Conservation (phyloP, 495 filamentous ascomycete species). For the Aspergillus egyptiacus region DNA sequence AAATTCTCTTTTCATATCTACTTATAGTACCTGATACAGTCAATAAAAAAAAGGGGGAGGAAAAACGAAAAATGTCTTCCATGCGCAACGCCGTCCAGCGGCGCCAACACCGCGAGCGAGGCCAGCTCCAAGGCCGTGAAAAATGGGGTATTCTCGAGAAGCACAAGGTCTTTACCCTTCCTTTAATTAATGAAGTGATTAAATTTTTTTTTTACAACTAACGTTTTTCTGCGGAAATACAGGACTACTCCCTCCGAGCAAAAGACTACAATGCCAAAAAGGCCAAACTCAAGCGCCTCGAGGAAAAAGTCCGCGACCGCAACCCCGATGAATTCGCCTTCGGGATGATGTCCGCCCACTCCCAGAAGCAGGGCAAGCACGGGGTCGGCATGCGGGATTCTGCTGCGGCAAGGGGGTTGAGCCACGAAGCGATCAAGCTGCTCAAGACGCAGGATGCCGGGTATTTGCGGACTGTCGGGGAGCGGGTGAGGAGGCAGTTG, state of each 20-base stretch:
- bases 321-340: slow-evolving; percentile 98
- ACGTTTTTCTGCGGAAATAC: background rate
- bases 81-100: slow-evolving; percentile 74
- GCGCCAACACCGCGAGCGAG: slow-evolving; percentile 78
- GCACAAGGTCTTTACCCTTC: slow-evolving; percentile 56
- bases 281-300: slow-evolving; percentile 66
- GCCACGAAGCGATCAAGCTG: slow-evolving; percentile 67
- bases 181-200: background rate
- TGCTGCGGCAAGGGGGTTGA: slow-evolving; percentile 39
- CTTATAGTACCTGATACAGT: background rate
- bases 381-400: slow-evolving; percentile 45
- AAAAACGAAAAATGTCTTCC: slow-evolving; percentile 57
- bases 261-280: slow-evolving; percentile 85
- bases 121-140: slow-evolving; percentile 72
- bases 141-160: slow-evolving; percentile 86
- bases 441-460: slow-evolving; percentile 95
- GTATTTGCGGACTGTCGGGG: slow-evolving; percentile 67
- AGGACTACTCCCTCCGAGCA: slow-evolving; percentile 91
- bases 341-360: slow-evolving; percentile 65
- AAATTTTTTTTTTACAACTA: background rate
- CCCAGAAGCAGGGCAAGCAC: slow-evolving; percentile 52
- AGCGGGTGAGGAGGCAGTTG: slow-evolving; percentile 53
- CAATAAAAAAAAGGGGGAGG: background rate
- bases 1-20: background rate
- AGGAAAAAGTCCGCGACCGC: slow-evolving; percentile 73